These are phyloP conservation scores for Kockiozyma suomiensis DNA, from an alignment of 805 yeast species.

Conservation along the genomic window DNA sequence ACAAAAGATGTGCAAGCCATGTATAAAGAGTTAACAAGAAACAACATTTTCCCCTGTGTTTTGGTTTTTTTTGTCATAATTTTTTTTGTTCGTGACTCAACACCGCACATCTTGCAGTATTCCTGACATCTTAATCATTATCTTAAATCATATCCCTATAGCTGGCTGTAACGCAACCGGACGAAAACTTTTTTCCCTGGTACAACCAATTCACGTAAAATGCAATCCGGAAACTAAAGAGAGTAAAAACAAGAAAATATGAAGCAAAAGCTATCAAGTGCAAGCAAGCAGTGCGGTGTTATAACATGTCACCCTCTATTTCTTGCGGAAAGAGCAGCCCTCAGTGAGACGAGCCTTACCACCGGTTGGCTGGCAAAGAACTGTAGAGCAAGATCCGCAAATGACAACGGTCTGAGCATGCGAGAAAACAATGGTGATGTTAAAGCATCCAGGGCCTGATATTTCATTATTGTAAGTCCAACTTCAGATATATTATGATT, in stretches of 20 bases:
- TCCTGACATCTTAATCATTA: not conserved
- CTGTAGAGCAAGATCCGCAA: constrained; percentile 98
- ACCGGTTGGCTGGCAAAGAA: constrained; percentile 98
- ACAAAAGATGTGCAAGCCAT: constrained; percentile 11
- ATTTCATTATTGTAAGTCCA: not conserved
- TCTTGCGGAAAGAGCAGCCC: constrained; percentile 99
- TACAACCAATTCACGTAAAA: not conserved
- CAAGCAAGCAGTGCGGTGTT: constrained; percentile 1
- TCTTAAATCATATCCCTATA: not conserved
- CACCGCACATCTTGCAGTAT: not conserved
- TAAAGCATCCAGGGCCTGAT: constrained; percentile 89
- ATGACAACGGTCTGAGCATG: constrained; percentile 99
- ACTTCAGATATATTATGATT: too few species aligned
- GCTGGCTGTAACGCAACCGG: not conserved
- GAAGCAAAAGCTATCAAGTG: not conserved
- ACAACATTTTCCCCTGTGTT: constrained; percentile 13
- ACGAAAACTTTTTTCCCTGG: not conserved
- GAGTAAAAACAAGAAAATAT: not conserved
- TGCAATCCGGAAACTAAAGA: constrained; percentile 5
- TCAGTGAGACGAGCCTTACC: constrained; percentile 99
- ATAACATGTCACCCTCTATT: constrained; percentile 43
- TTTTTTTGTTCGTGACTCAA: constrained; percentile 5
- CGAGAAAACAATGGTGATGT: constrained; percentile 98
- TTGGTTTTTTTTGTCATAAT: not conserved
- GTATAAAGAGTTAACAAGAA: constrained; percentile 8